Percentiles rank a stretch among this genome's conserved stretches.
phyloP scores from a whole-genome alignment of 2,329 filamentous ascomycete genomes.

The Chaetomiaceae sp. region DNA sequence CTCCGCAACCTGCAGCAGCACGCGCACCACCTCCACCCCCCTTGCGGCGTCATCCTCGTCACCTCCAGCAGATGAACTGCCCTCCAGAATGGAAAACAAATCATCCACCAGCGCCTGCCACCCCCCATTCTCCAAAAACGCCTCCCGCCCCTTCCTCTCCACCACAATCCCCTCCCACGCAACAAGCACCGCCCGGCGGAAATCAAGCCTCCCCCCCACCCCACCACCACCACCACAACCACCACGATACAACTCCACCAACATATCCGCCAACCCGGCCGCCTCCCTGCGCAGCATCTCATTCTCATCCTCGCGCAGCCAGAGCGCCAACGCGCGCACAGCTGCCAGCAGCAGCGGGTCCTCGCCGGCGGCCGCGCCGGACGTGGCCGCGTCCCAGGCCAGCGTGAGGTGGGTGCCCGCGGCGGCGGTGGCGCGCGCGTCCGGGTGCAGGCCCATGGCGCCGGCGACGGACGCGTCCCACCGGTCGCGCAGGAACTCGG shows the following conservation, averaged over 20 bases:
- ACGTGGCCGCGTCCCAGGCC: slow-evolving; percentile 52
- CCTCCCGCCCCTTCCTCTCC: slow-evolving; percentile 40
- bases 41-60: slow-evolving; percentile 35
- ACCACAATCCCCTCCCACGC: slow-evolving; percentile 53
- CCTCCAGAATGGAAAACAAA: slow-evolving; percentile 39
- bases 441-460: slow-evolving; percentile 53
- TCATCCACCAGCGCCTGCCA: slow-evolving; percentile 50
- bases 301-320: slow-evolving; percentile 65
- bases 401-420: slow-evolving; percentile 36
- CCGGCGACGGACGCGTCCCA: slow-evolving; percentile 62
- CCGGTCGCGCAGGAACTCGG: slow-evolving; percentile 63
- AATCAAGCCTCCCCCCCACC: slow-evolving; percentile 38
- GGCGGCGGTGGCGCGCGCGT: slow-evolving; percentile 44
- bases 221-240: slow-evolving; percentile 20
- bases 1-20: slow-evolving; percentile 49
- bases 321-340: slow-evolving; percentile 53
- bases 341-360: slow-evolving; percentile 57
- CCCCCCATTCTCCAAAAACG: slow-evolving; percentile 45
- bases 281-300: slow-evolving; percentile 50
- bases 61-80: slow-evolving; percentile 22
- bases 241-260: slow-evolving; percentile 54
- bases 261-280: slow-evolving; percentile 55
- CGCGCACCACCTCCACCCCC: slow-evolving; percentile 50
- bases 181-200: slow-evolving; percentile 51
- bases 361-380: slow-evolving; percentile 42